These are phyloP conservation scores for Rhodotorula sp. DNA, from an alignment of 1,284 basidiomycete species.

Conservation along the genomic window DNA sequence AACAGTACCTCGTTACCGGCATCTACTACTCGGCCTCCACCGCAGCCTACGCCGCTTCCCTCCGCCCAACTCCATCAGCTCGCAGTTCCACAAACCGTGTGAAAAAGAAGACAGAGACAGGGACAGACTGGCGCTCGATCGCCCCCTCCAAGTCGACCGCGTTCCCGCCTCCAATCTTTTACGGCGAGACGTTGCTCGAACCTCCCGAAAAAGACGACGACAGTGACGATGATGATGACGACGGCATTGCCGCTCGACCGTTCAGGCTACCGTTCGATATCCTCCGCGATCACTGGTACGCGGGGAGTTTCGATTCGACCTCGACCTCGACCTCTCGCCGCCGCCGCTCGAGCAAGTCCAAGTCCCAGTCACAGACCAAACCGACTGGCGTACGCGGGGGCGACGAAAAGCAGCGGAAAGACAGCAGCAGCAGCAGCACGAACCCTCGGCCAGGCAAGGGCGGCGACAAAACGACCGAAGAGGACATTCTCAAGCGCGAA, in stretches of 20 bases:
- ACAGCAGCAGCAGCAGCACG: not conserved
- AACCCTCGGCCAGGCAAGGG: conserved; percentile 6
- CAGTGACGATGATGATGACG: not conserved
- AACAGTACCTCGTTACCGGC: conserved; percentile 19
- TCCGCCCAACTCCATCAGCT: not conserved
- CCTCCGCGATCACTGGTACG: conserved; percentile 47
- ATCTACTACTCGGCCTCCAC: conserved; percentile 22
- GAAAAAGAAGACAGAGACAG: not conserved
- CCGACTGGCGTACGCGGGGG: too few relatives aligned
- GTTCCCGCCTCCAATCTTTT: conserved; percentile 16
- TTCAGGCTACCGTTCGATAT: conserved; percentile 51
- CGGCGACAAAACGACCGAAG: conserved; percentile 9
- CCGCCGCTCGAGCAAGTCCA: too few relatives aligned
- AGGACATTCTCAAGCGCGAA: conserved; percentile 19
- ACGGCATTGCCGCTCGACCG: not conserved
- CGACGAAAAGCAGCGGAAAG: too few relatives aligned
- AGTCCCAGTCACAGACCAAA: too few relatives aligned
- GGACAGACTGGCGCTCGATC: conserved; percentile 17
- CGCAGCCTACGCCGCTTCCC: not conserved
- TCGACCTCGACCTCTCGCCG: too few relatives aligned
- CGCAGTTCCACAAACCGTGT: not conserved
- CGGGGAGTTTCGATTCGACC: too few relatives aligned
- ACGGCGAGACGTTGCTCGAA: conserved; percentile 17
- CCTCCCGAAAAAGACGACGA: not conserved
- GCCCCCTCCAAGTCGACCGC: not conserved